Conservation (phyloP, 306 rosid genomes). For the Cucurbita maxima region DNA sequence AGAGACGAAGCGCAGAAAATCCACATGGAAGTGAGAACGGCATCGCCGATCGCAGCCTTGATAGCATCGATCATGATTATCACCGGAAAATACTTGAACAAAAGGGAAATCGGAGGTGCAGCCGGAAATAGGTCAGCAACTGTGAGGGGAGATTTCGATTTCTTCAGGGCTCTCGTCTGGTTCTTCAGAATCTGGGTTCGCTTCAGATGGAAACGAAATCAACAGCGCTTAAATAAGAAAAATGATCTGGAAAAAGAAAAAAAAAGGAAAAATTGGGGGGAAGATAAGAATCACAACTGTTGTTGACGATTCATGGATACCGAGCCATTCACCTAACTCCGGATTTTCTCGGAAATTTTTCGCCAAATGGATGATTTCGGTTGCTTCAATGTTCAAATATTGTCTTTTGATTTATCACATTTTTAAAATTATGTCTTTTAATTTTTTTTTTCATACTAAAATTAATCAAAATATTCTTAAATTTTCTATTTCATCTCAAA, state of each 20-base stretch:
- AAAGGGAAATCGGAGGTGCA: not conserved
- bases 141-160: not conserved
- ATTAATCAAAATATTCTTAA: too few species aligned
- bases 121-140: not conserved
- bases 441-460: not conserved
- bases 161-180: too few species aligned
- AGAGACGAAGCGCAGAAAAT: conserved; percentile 43
- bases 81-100: not conserved
- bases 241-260: not conserved
- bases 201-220: not conserved
- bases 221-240: not conserved
- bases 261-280: not conserved
- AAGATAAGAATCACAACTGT: not conserved
- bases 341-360: not conserved
- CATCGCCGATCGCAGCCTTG: conserved; percentile 57
- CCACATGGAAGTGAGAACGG: conserved; percentile 60
- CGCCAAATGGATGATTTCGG: not conserved
- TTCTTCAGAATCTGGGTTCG: not conserved
- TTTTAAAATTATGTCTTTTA: not conserved
- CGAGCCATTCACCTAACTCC: not conserved
- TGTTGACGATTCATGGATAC: not conserved
- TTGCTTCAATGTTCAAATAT: not conserved
- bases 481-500: too few species aligned
- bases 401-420: not conserved
- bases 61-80: conserved; percentile 28